Conservation (phyloP, 257 asterid genomes). For the Nicotiana obtusifolia region DNA sequence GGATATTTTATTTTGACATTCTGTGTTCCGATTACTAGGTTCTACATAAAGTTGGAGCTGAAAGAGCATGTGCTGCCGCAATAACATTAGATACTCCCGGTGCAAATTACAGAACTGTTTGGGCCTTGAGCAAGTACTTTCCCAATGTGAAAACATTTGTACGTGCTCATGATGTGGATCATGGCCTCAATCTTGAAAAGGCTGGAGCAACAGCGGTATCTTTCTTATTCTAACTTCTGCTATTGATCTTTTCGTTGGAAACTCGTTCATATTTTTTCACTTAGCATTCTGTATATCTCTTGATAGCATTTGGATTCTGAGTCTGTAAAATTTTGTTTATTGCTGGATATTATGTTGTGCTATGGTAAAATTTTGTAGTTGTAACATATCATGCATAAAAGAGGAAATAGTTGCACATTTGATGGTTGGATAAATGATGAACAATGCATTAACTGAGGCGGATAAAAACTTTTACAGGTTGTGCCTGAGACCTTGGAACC, state of each 20-base stretch:
- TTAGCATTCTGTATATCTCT: neutral
- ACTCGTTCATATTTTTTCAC: conserved; percentile 5
- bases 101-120: conserved; percentile 97
- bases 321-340: neutral
- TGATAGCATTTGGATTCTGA: neutral
- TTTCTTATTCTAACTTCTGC: conserved; percentile 15
- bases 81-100: conserved; percentile 95
- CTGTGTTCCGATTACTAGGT: conserved; percentile 45
- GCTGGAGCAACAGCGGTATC: conserved; percentile 99
- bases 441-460: neutral
- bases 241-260: neutral
- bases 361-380: neutral
- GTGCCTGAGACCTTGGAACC: conserved; percentile 99
- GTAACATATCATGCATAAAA: conserved; percentile 1
- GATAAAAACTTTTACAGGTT: conserved; percentile 47
- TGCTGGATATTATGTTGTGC: neutral
- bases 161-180: conserved; percentile 99
- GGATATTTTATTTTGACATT: conserved; percentile 14
- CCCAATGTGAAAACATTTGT: conserved; percentile 96
- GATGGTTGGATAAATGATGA: neutral
- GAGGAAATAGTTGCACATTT: neutral
- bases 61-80: conserved; percentile 99
- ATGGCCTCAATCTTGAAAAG: conserved; percentile 92
- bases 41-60: conserved; percentile 97
- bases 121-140: conserved; percentile 97